These are phyloP conservation scores for Endothia cerciana DNA, from an alignment of 2,329 filamentous ascomycete species.

Conservation along the genomic window DNA sequence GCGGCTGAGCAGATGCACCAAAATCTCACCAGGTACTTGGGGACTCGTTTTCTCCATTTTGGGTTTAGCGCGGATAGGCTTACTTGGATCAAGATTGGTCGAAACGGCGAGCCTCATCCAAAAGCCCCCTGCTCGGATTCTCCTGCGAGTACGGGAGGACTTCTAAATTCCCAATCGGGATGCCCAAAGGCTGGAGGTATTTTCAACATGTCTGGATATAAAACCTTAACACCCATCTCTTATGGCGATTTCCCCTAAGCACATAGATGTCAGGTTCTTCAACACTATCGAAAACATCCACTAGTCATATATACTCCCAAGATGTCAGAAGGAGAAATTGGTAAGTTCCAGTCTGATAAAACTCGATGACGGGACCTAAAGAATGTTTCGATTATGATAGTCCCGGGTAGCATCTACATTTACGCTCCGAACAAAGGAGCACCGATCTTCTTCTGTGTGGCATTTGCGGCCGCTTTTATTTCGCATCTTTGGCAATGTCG, in stretches of 20 bases:
- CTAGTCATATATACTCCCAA: neutral
- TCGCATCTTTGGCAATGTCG: constrained; percentile 37
- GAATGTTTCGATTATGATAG: constrained; percentile 19
- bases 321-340: constrained; percentile 14
- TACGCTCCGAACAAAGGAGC: constrained; percentile 44
- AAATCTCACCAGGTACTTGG: constrained; percentile 10
- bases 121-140: too few species aligned
- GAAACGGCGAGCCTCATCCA: too few species aligned
- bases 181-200: too few species aligned
- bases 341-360: neutral
- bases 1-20: neutral
- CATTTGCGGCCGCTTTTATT: constrained; percentile 36
- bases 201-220: neutral
- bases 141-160: neutral
- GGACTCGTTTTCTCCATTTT: constrained; percentile 3
- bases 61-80: neutral
- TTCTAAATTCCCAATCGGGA: neutral
- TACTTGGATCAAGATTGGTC: too few species aligned
- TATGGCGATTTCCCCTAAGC: neutral
- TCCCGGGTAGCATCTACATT: constrained; percentile 35
- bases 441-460: constrained; percentile 42
- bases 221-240: neutral
- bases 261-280: neutral
- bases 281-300: neutral
- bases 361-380: neutral